Percentiles rank a stretch among this genome's conserved stretches.
Conservation (phyloP, 176 grass and related monocot species). For the Chloris gayana region DNA sequence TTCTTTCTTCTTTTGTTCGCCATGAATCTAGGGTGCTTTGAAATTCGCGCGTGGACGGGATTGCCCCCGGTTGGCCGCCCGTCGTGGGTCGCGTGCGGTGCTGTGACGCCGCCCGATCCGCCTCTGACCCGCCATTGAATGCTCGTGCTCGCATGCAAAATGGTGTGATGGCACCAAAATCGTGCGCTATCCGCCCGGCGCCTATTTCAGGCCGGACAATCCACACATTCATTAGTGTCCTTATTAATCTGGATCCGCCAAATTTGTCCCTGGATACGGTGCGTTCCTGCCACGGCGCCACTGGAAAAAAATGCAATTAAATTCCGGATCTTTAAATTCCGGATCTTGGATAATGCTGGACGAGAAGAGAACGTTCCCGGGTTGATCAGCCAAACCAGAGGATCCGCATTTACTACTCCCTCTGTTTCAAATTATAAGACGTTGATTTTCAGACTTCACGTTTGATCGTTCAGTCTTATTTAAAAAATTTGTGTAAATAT, state of each 20-base stretch:
- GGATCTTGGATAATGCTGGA: background rate
- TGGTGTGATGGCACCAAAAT: background rate
- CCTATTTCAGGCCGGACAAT: background rate
- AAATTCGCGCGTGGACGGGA: conserved; percentile 50
- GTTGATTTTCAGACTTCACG: too few relatives aligned
- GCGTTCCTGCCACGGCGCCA: too few relatives aligned
- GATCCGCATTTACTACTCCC: too few relatives aligned
- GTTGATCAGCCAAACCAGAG: background rate
- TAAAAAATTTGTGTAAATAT: too few relatives aligned
- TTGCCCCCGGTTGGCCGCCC: conserved; percentile 48
- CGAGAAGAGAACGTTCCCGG: background rate
- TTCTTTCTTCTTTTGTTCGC: conserved; percentile 32
- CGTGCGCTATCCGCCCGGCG: background rate
- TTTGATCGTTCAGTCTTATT: too few relatives aligned
- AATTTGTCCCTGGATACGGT: background rate
- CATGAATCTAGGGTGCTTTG: conserved; percentile 54
- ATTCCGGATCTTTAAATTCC: too few relatives aligned
- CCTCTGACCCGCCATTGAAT: conserved; percentile 2
- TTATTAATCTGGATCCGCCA: background rate
- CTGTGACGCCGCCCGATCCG: conserved; percentile 41
- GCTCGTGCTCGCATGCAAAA: too few relatives aligned
- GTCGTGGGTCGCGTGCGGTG: conserved; percentile 35
- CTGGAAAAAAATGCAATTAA: background rate
- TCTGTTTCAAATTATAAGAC: too few relatives aligned
- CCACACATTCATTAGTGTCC: background rate